Conservation (phyloP, 495 filamentous ascomycete species). For the Corynascus novoguineensis region DNA sequence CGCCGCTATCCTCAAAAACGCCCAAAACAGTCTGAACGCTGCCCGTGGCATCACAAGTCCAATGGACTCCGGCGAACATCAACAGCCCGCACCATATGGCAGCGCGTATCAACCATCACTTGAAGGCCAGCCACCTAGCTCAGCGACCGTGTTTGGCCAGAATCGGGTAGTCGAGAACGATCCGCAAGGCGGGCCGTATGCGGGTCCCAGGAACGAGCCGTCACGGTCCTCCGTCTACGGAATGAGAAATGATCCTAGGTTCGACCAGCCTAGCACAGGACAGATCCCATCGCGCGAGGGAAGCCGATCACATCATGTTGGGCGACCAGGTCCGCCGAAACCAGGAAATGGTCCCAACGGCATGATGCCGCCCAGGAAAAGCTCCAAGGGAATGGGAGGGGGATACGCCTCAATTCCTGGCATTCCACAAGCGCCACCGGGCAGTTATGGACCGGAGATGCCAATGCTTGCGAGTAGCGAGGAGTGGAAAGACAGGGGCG, state of each 20-base stretch:
- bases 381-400: slow-evolving; percentile 56
- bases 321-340: slow-evolving; percentile 45
- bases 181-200: slow-evolving; percentile 42
- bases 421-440: slow-evolving; percentile 33
- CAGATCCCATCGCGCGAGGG: slow-evolving; percentile 62
- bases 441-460: slow-evolving; percentile 57
- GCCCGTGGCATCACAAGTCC: slow-evolving; percentile 33
- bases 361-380: slow-evolving; percentile 59
- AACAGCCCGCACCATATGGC: slow-evolving; percentile 39
- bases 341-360: slow-evolving; percentile 49
- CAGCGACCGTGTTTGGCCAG: slow-evolving; percentile 7
- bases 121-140: slow-evolving; percentile 7
- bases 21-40: slow-evolving; percentile 31
- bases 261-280: slow-evolving; percentile 56
- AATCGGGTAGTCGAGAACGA: slow-evolving; percentile 25
- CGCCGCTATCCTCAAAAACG: slow-evolving; percentile 30
- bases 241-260: slow-evolving; percentile 55
- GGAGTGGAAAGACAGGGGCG: slow-evolving; percentile 93
- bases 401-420: slow-evolving; percentile 42
- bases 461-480: slow-evolving; percentile 68
- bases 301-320: slow-evolving; percentile 61
- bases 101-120: slow-evolving; percentile 26
- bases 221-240: slow-evolving; percentile 57
- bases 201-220: slow-evolving; percentile 56
- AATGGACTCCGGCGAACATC: slow-evolving; percentile 41